These are phyloP conservation scores for Rhipidocladum racemiflorum DNA, from an alignment of 176 grass and related monocot genomes.

Conservation along the genomic window DNA sequence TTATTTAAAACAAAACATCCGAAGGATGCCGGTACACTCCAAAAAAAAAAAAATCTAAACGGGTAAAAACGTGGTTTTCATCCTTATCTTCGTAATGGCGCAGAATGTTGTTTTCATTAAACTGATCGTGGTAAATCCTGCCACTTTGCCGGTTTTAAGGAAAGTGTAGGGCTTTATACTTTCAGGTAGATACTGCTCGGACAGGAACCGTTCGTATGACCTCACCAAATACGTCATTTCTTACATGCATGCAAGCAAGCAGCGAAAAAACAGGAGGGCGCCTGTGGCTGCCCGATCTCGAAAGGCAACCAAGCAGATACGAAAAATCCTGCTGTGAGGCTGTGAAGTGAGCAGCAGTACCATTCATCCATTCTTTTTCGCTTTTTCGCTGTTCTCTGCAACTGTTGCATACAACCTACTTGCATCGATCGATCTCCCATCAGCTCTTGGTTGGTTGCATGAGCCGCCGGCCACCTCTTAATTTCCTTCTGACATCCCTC, in stretches of 20 bases:
- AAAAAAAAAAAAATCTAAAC: not conserved
- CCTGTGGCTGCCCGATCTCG: not conserved
- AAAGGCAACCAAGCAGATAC: not conserved
- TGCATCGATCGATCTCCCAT: not conserved
- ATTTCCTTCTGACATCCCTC: too few relatives aligned
- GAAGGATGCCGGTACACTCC: too few relatives aligned
- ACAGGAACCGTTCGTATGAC: not conserved
- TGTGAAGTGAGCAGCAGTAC: not conserved
- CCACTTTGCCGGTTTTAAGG: not conserved
- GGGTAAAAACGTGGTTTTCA: not conserved
- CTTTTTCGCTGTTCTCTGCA: not conserved
- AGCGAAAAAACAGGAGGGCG: not conserved
- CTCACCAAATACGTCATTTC: conserved; percentile 21
- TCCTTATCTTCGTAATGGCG: not conserved
- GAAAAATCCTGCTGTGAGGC: not conserved
- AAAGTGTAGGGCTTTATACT: not conserved
- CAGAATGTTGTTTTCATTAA: not conserved
- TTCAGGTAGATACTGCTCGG: not conserved
- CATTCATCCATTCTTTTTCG: not conserved
- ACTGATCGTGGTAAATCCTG: not conserved
- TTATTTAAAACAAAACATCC: too few relatives aligned
- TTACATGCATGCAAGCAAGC: not conserved
- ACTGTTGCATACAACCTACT: too few relatives aligned
- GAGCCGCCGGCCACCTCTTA: too few relatives aligned
- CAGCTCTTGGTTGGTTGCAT: not conserved